Conservation (phyloP, 345 rosid genomes). For the Lumnitzera racemosa region DNA sequence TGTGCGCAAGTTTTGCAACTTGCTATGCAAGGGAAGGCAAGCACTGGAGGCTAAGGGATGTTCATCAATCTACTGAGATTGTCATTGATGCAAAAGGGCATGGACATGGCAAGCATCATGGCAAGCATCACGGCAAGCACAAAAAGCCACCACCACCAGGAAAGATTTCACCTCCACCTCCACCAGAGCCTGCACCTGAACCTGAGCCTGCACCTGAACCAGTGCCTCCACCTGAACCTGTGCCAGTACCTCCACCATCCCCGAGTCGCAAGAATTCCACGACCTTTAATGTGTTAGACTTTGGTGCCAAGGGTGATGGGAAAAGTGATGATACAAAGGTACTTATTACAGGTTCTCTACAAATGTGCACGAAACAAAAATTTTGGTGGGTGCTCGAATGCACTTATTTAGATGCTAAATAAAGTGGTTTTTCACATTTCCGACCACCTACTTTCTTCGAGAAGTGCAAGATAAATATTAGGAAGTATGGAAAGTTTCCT, state of each 20-base stretch:
- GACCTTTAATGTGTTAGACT: constrained; percentile 42
- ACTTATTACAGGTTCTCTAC: background rate
- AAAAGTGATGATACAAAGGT: constrained; percentile 67
- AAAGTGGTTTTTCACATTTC: no score
- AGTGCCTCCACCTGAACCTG: constrained; percentile 8
- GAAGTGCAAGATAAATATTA: no score
- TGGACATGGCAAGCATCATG: background rate
- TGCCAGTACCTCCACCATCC: background rate
- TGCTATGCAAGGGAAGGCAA: constrained; percentile 42
- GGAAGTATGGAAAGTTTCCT: no score
- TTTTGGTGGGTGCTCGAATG: no score
- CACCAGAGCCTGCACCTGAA: background rate
- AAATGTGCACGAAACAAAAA: no score
- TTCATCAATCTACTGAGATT: background rate
- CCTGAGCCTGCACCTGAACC: background rate
- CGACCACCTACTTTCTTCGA: no score
- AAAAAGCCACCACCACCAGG: no score
- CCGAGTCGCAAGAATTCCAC: constrained; percentile 8
- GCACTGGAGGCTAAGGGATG: constrained; percentile 17
- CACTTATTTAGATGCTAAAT: no score
- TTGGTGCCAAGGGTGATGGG: constrained; percentile 83
- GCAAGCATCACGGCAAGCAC: constrained; percentile 4
- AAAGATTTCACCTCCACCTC: constrained; percentile 6
- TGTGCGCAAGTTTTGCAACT: constrained; percentile 21
- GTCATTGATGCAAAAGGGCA: no score